phyloP scores from a whole-genome alignment of 2,329 filamentous ascomycete genomes.

The Cladosporium phlei region DNA sequence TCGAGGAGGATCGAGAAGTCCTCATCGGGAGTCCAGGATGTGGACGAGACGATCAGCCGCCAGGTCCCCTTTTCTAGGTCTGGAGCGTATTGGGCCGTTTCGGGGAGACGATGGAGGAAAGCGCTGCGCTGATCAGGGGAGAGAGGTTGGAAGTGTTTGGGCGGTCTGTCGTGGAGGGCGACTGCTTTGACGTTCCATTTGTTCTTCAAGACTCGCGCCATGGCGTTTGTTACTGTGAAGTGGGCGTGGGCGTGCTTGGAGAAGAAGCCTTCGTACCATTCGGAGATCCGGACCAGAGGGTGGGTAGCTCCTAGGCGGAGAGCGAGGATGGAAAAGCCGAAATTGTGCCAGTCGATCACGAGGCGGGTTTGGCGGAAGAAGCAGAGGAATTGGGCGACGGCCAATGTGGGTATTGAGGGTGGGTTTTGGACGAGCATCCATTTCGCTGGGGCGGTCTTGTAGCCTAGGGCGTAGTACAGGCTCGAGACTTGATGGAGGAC shows the following conservation, averaged over 20 bases:
- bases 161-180: conserved; percentile 81
- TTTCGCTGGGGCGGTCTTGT: conserved; percentile 65
- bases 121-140: conserved; percentile 44
- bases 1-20: conserved; percentile 86
- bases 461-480: conserved; percentile 68
- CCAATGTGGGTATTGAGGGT: conserved; percentile 86
- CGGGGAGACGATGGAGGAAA: conserved; percentile 62
- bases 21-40: conserved; percentile 95
- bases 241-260: conserved; percentile 67
- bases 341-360: conserved; percentile 98
- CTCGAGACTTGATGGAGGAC: conserved; percentile 75
- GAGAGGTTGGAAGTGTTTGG: conserved; percentile 73
- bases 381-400: conserved; percentile 67
- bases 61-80: conserved; percentile 41
- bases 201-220: conserved; percentile 66
- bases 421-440: conserved; percentile 94
- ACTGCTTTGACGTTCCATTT: conserved; percentile 56
- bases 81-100: conserved; percentile 57
- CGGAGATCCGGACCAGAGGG: conserved; percentile 71
- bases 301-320: conserved; percentile 60
- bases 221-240: conserved; percentile 84
- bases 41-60: conserved; percentile 80
- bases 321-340: conserved; percentile 87
- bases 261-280: conserved; percentile 70
- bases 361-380: conserved; percentile 74